Evolutionary conservation across 768 basidiomycete species (phyloP).

Genomic region (Pleurotus sapidus): DNA sequence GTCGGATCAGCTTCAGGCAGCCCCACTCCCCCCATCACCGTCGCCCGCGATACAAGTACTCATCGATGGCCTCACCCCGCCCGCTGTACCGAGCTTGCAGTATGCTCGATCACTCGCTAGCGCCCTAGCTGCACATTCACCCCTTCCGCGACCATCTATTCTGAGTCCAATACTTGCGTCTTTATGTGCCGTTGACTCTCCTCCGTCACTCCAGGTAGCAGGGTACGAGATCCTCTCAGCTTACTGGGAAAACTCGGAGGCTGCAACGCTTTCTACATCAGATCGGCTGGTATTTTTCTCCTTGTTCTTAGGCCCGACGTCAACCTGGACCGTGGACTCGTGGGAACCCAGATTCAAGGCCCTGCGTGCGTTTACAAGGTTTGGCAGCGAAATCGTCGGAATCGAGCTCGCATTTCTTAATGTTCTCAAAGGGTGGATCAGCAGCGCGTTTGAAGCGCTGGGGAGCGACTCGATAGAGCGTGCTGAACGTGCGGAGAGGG

Average conservation of each 20-base stretch:
- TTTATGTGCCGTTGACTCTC: slow-evolving; percentile 54
- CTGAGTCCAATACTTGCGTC: slow-evolving; percentile 60
- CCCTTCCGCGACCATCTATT: slow-evolving; percentile 49
- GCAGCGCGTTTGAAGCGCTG: slow-evolving; percentile 53
- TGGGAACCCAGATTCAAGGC: slow-evolving; percentile 74
- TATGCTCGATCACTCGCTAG: slow-evolving; percentile 62
- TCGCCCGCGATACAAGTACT: slow-evolving; percentile 36
- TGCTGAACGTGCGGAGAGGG: slow-evolving; percentile 51
- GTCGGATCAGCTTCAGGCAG: slow-evolving; percentile 17
- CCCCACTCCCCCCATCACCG: slow-evolving; percentile 22
- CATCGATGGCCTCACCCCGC: slow-evolving; percentile 46
- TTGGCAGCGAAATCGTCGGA: slow-evolving; percentile 58
- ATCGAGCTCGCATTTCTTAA: slow-evolving; percentile 57
- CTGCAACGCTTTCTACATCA: slow-evolving; percentile 41
- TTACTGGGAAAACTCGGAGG: slow-evolving; percentile 62
- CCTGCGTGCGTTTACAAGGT: slow-evolving; percentile 58
- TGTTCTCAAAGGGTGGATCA: slow-evolving; percentile 63
- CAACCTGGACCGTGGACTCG: slow-evolving; percentile 60
- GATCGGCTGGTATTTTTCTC: slow-evolving; percentile 66
- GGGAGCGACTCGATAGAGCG: slow-evolving; percentile 30
- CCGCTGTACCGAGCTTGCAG: slow-evolving; percentile 61
- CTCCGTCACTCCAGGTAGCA: slow-evolving; percentile 55
- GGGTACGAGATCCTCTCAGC: slow-evolving; percentile 73
- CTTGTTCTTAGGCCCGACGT: slow-evolving; percentile 47
- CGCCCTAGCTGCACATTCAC: slow-evolving; percentile 46